Evolutionary conservation across 2,329 filamentous ascomycete species (phyloP).

Genomic region (Pseudopyrenochaeta lycopersici): DNA sequence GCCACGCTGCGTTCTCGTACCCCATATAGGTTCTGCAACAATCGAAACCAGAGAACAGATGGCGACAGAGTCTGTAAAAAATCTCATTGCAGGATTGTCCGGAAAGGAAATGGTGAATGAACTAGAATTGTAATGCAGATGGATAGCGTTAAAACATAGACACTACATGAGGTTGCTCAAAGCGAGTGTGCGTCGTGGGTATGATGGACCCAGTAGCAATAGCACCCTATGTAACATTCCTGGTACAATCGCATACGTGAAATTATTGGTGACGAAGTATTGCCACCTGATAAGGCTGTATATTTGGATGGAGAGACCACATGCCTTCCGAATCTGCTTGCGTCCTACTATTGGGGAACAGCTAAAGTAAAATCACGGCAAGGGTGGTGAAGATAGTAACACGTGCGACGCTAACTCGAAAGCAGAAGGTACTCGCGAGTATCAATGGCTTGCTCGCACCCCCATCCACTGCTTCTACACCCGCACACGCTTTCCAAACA

Average conservation of each 20-base stretch:
- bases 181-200: neutral
- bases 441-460: too few species aligned
- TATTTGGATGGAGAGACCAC: too few species aligned
- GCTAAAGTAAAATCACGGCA: neutral
- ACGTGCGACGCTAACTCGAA: slow-evolving; percentile 9
- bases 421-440: slow-evolving; percentile 9
- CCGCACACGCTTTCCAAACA: too few species aligned
- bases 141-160: too few species aligned
- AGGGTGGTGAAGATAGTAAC: too few species aligned
- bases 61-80: slow-evolving; percentile 65
- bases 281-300: too few species aligned
- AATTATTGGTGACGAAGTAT: too few species aligned
- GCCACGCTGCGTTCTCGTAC: slow-evolving; percentile 61
- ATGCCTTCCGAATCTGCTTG: too few species aligned
- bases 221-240: neutral
- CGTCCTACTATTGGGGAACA: too few species aligned
- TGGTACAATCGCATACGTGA: neutral
- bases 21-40: slow-evolving; percentile 67
- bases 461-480: too few species aligned
- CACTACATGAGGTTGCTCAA: too few species aligned
- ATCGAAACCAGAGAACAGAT: slow-evolving; percentile 67
- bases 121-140: slow-evolving; percentile 22
- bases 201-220: neutral
- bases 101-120: slow-evolving; percentile 43
- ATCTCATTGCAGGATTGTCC: slow-evolving; percentile 52